Evolutionary conservation across 345 rosid genomes (phyloP), one percentile per base, ranked within the genome.

Genomic region (Pseudoturritis turrita): DNA sequence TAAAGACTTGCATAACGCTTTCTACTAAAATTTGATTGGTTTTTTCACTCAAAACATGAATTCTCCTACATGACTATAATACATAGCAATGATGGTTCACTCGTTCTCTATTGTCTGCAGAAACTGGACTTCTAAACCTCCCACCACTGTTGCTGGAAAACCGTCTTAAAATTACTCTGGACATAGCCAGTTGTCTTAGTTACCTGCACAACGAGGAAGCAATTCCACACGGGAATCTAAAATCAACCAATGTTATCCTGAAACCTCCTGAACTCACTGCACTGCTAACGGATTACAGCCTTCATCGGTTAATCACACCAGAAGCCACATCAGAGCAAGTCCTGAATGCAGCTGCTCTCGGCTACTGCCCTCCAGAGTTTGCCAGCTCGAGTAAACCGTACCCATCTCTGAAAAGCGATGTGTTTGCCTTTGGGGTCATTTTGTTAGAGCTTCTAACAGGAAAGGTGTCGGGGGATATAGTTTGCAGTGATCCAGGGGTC

Each of bases 221-320:
- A 64, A 90, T 92, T 70, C 98, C 98, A 14, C 98, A 92, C 46
- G 98, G 98, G 51, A 92, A 90, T 84, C 89, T 92, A 21, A 92
- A 92, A 76, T 88, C 96, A 10, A 83, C 96, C 4, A 90, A 92
- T 83, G 81, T 92, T 77, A 80, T 92, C 65, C 35, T 92, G 41
- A 82, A 85, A 76, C 57, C 79, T 65, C 86, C 83, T 2, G 75
- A 80, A 14, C 61, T 87, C 78, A 86, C 81, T 25, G 82, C 88
- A 17, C 70, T 77, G 65, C 78, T 92, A 68, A 87, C 96, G 6
- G 98, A 92, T 69, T 92, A 87, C 82, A 87, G 96, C 70, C 86
- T 92, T 62, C 98, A 92, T 72, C 80, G 98, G 23, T 76, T 88
- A 71, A 72, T 92, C 76, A 92, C 96, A 19, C 77, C 93, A 2